phyloP scores from a whole-genome alignment of 768 basidiomycete genomes.

The Lactifluus volemus region DNA sequence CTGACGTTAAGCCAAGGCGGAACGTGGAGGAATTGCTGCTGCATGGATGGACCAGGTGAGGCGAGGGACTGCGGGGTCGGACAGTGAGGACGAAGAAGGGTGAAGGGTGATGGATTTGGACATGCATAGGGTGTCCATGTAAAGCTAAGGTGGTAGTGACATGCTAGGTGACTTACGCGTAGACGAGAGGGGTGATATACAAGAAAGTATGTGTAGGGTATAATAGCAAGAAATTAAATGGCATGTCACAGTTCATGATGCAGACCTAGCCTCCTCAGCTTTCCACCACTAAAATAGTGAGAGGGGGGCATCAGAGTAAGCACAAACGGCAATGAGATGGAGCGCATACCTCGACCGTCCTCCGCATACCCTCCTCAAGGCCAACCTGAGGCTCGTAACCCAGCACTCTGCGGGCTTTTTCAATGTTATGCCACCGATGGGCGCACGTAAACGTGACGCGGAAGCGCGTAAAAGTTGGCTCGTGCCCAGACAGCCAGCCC shows the following conservation, averaged over 20 bases:
- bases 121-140: neutral
- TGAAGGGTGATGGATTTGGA: neutral
- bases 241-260: conserved; percentile 5
- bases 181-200: neutral
- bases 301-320: neutral
- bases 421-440: conserved; percentile 85
- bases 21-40: conserved; percentile 60
- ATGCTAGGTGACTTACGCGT: neutral
- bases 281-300: conserved; percentile 17
- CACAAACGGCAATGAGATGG: neutral
- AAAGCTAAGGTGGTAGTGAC: neutral
- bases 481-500: conserved; percentile 63
- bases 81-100: neutral
- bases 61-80: conserved; percentile 21
- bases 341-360: conserved; percentile 62
- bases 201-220: neutral
- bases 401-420: conserved; percentile 82
- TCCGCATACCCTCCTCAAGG: conserved; percentile 77
- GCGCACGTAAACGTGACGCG: conserved; percentile 76
- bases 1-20: conserved; percentile 63
- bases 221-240: neutral
- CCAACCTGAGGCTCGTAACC: conserved; percentile 92
- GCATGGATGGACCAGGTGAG: conserved; percentile 50
- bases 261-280: conserved; percentile 16
- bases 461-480: conserved; percentile 79